Evolutionary conservation across 2,329 filamentous ascomycete genomes (phyloP).

Genomic region (Trichoderma atrobrunneum): DNA sequence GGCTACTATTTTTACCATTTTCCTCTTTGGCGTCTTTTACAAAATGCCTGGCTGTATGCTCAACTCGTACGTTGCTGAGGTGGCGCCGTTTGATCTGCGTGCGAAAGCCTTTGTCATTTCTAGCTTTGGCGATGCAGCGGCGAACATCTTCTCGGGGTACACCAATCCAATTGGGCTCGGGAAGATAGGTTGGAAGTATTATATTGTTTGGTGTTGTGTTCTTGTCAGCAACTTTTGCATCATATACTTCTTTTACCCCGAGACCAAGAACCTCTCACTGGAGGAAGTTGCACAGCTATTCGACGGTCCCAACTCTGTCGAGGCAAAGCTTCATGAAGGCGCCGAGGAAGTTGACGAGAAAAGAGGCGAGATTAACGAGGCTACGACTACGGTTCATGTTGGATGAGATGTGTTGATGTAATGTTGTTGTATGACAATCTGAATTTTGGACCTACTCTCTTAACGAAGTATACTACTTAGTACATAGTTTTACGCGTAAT

Average conservation of each 20-base stretch:
- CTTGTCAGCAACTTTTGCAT: conserved; percentile 18
- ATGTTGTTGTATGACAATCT: background rate
- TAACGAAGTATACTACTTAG: background rate
- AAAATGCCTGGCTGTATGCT: conserved; percentile 18
- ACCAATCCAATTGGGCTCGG: background rate
- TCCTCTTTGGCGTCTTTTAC: conserved; percentile 13
- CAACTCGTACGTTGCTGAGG: conserved; percentile 15
- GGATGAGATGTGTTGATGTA: background rate
- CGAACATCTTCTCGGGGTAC: conserved; percentile 12
- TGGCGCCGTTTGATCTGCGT: conserved; percentile 13
- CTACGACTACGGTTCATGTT: background rate
- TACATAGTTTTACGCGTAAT: background rate
- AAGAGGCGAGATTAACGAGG: background rate
- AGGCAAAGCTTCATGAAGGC: conserved; percentile 1
- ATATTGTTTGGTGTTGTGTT: conserved; percentile 26
- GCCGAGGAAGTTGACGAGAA: background rate
- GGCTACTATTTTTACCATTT: conserved; percentile 14
- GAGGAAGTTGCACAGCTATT: background rate
- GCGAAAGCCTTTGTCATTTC: conserved; percentile 17
- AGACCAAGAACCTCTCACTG: conserved; percentile 45
- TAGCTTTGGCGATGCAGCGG: conserved; percentile 14
- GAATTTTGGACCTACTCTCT: background rate
- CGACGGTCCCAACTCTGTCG: background rate
- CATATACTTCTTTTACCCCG: conserved; percentile 50
- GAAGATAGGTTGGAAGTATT: conserved; percentile 2